A percentile compares a stretch with the other conserved stretches of the same genome.
Evolutionary conservation across 495 filamentous ascomycete species (phyloP).

Genomic region (Tirmania nivea): DNA sequence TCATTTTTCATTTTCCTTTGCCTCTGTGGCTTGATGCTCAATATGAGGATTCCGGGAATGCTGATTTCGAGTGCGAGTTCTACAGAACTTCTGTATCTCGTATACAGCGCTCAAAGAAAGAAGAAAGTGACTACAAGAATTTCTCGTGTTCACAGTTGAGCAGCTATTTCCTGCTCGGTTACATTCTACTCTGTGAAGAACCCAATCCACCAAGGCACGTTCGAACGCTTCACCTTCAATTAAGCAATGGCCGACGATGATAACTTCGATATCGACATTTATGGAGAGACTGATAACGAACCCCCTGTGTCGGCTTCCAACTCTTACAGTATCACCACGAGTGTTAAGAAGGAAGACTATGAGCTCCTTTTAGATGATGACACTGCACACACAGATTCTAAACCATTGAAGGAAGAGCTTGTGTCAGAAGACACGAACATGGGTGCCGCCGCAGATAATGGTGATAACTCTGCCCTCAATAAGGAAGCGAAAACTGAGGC

Average conservation of each 20-base stretch:
- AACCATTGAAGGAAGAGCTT: slow-evolving; percentile 28
- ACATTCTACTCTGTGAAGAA: slow-evolving; percentile 7
- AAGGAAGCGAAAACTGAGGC: slow-evolving; percentile 28
- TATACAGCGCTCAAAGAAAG: slow-evolving; percentile 12
- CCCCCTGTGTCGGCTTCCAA: slow-evolving; percentile 16
- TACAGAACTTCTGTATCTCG: slow-evolving; percentile 21
- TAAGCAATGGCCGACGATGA: slow-evolving; percentile 45
- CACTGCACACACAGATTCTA: slow-evolving; percentile 23
- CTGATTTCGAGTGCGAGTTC: slow-evolving; percentile 19
- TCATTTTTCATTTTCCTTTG: slow-evolving; percentile 11
- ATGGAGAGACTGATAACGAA: slow-evolving; percentile 48
- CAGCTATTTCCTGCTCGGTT: slow-evolving; percentile 20
- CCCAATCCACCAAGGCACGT: slow-evolving; percentile 8
- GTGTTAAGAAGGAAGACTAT: slow-evolving; percentile 16
- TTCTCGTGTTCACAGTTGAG: slow-evolving; percentile 19
- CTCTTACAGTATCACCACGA: slow-evolving; percentile 1
- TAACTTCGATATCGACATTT: slow-evolving; percentile 97
- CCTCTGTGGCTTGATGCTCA: slow-evolving; percentile 7
- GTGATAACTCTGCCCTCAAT: slow-evolving; percentile 22
- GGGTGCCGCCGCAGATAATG: slow-evolving; percentile 22
- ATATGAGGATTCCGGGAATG: slow-evolving; percentile 14
- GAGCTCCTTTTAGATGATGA: slow-evolving; percentile 21
- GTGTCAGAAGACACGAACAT: slow-evolving; percentile 21
- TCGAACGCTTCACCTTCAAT: slow-evolving; percentile 19
- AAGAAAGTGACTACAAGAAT: slow-evolving; percentile 18